A percentile compares a stretch with the other conserved stretches of the same genome.
These are phyloP conservation scores for Aechmea fasciata DNA, from an alignment of 176 grass and related monocot genomes.

Conservation along the genomic window DNA sequence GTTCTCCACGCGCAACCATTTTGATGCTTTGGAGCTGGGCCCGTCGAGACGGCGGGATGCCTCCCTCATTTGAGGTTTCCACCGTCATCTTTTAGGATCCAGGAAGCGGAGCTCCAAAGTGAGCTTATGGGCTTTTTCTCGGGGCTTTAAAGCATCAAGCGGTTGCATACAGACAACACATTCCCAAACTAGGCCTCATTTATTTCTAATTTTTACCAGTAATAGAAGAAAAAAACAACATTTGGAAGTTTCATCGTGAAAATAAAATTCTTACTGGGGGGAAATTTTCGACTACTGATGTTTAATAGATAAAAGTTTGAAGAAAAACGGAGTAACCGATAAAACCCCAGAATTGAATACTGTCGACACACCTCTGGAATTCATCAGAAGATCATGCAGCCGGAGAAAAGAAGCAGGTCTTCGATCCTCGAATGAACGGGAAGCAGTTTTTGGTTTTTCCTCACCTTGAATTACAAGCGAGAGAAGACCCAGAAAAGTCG, in stretches of 20 bases:
- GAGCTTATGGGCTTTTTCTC: too few relatives aligned
- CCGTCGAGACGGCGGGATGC: too few relatives aligned
- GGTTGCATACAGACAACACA: too few relatives aligned
- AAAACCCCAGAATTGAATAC: neutral
- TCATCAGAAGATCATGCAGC: neutral
- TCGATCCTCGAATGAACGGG: neutral
- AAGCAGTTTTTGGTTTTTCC: conserved; percentile 1
- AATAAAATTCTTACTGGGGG: neutral
- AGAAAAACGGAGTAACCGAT: neutral
- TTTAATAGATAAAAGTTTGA: neutral
- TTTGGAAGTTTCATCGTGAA: neutral
- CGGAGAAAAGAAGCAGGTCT: neutral
- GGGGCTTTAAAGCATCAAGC: too few relatives aligned
- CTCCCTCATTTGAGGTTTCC: too few relatives aligned
- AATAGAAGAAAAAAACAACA: too few relatives aligned
- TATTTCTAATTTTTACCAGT: too few relatives aligned
- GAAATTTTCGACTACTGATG: neutral
- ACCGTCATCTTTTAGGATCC: too few relatives aligned
- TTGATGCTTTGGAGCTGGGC: too few relatives aligned
- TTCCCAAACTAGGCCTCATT: too few relatives aligned
- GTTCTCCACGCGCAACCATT: too few relatives aligned
- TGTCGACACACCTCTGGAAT: neutral
- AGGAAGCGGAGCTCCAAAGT: too few relatives aligned
- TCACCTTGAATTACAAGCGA: conserved; percentile 2
- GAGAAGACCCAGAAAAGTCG: conserved; percentile 1